These are phyloP conservation scores for Pyrenophora seminiperda DNA, from an alignment of 2,329 filamentous ascomycete species.

Conservation along the genomic window DNA sequence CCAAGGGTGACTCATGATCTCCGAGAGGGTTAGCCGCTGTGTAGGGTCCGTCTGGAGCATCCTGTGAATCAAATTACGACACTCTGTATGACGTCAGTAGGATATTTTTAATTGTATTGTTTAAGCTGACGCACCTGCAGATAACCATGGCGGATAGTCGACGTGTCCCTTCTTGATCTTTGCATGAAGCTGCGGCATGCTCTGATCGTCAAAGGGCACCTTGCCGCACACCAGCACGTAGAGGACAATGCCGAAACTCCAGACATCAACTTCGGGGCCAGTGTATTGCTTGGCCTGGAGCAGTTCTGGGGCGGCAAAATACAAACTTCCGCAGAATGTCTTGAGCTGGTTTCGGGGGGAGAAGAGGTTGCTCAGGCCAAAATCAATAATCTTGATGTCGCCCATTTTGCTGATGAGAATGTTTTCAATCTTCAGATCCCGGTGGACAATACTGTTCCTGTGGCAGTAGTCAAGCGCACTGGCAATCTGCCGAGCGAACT, in stretches of 20 bases:
- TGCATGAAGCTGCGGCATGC: conserved; percentile 96
- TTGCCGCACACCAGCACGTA: conserved; percentile 98
- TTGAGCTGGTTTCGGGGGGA: conserved; percentile 83
- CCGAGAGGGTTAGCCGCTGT: conserved; percentile 81
- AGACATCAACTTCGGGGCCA: conserved; percentile 94
- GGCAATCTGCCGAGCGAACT: conserved; percentile 96
- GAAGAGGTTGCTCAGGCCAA: conserved; percentile 95
- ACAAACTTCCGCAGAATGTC: conserved; percentile 96
- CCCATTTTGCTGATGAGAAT: conserved; percentile 99
- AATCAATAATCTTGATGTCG: conserved; percentile 99
- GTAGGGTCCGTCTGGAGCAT: conserved; percentile 96
- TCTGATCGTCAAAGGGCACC: conserved; percentile 98
- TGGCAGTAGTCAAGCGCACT: conserved; percentile 97
- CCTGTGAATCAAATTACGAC: conserved; percentile 85
- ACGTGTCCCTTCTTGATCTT: conserved; percentile 98
- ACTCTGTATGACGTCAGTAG: conserved; percentile 65
- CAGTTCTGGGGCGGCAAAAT: conserved; percentile 95
- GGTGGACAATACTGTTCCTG: conserved; percentile 95
- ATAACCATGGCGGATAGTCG: conserved; percentile 93
- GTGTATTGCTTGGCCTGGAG: conserved; percentile 93
- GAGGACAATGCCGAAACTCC: conserved; percentile 98
- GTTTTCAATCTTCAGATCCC: conserved; percentile 98
- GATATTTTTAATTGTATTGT: background rate
- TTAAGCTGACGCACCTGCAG: conserved; percentile 68
- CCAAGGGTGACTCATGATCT: conserved; percentile 96